Base-by-base conservation (phyloP, 202 grass and related monocot species). In the Brachypodium distachyon region DNA sequence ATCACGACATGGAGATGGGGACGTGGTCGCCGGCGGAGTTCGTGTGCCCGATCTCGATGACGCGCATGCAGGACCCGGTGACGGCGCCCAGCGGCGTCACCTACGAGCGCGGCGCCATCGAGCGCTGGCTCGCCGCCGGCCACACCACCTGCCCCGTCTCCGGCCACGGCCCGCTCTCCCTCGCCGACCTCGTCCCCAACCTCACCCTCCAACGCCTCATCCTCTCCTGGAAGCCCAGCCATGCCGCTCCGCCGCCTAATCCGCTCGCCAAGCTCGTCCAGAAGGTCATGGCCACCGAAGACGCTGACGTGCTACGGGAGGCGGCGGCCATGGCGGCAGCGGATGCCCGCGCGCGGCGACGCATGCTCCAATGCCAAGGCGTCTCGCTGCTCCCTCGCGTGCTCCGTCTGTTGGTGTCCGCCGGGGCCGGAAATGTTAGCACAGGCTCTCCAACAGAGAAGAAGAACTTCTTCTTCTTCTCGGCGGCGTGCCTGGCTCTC, bases 141-240 rank as follows among this genome's bases (percentile, higher is more conserved):
- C 76, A 84, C 72, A 25, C 64, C 50, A 87, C 84, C 17, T 91
- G 88, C 88, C 88, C 88, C 5, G 83, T 86, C 76, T 83, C 86
- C 17, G 83, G 84, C 57, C 90, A 77, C n/a, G n/a, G n/a, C 9
- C 86, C 66, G 3, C 76, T 92, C 49, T 17, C 83, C 8, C 56
- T 79, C 58, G 29, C 74, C 37, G 63, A 75, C 58, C 79, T 92
- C 86, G 89, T 86, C 3, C 90, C 90, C 5, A 92, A 92, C 83
- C 90, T 83, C 86, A 86, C 86, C 28, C 90, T 92, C 52, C 83
- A 80, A 8, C 81, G 90, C 59, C 86, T 89, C n/a, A 92, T 92
- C 80, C 71, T 81, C 12, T 62, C 76, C 6, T 89, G 85, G n/a
- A n/a, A n/a, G 78, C 25, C n/a, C n/a, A n/a, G n/a, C n/a, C n/a